These are phyloP conservation scores for Sporothrix inflata DNA, from an alignment of 2,329 filamentous ascomycete species.

Conservation along the genomic window DNA sequence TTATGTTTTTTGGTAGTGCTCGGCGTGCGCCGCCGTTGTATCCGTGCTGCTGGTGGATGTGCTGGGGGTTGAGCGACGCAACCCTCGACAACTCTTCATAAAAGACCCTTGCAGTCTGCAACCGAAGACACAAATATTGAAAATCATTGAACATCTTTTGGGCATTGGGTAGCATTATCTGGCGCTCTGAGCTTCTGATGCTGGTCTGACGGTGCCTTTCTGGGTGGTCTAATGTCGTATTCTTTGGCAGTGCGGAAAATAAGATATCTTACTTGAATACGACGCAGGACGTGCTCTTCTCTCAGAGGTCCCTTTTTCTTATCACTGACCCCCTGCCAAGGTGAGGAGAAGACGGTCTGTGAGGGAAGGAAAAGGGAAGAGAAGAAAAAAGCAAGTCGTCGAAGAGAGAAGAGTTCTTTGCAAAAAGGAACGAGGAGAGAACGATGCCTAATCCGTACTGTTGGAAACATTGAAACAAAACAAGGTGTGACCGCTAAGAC, in stretches of 20 bases:
- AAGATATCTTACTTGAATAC: background rate
- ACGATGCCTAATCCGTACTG: too few species aligned
- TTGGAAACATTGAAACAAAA: background rate
- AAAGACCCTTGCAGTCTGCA: background rate
- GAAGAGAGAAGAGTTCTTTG: background rate
- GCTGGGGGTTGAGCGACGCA: background rate
- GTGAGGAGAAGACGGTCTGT: background rate
- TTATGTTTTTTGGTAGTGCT: background rate
- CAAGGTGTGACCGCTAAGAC: background rate
- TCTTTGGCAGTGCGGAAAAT: background rate
- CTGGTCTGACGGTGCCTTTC: background rate
- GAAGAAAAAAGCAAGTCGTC: background rate
- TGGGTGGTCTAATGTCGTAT: constrained; percentile 2
- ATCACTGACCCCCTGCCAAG: background rate
- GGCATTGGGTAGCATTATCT: background rate
- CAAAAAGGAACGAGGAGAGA: background rate
- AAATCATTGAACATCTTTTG: background rate
- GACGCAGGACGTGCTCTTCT: background rate
- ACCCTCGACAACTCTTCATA: background rate
- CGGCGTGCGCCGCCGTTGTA: constrained; percentile 4
- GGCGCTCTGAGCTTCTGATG: constrained; percentile 11
- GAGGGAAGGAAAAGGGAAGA: background rate
- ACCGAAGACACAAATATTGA: background rate
- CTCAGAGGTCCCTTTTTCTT: background rate
- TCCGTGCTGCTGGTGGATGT: background rate